Evolutionary conservation across 345 rosid species (phyloP).

Genomic region (Bruguiera sexangula): DNA sequence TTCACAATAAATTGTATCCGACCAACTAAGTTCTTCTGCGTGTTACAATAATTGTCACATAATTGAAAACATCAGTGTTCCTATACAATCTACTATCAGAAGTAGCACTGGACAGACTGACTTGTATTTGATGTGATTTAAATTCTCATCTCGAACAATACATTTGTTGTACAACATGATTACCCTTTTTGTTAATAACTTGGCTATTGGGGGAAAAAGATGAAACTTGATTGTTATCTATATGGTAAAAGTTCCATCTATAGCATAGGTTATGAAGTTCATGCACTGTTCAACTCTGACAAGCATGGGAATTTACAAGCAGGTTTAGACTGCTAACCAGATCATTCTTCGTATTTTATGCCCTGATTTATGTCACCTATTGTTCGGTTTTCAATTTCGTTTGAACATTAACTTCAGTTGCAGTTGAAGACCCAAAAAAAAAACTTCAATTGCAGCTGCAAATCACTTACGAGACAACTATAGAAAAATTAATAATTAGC

Average conservation of each 20-base stretch:
- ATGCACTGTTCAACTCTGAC: too few relatives aligned
- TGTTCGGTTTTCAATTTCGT: too few relatives aligned
- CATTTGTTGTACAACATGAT: too few relatives aligned
- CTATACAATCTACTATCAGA: not conserved
- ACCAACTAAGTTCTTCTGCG: not conserved
- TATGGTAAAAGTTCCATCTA: not conserved
- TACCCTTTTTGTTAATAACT: not conserved
- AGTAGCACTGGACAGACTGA: not conserved
- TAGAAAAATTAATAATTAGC: too few relatives aligned
- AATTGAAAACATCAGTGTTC: not conserved
- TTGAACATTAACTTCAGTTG: too few relatives aligned
- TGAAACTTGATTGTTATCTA: not conserved
- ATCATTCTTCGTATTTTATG: too few relatives aligned
- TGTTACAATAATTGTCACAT: constrained; percentile 7
- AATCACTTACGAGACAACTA: too few relatives aligned
- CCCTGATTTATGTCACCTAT: too few relatives aligned
- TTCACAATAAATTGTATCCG: not conserved
- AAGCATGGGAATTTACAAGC: too few relatives aligned
- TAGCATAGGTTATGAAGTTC: not conserved
- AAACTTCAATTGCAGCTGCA: too few relatives aligned
- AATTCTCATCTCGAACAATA: not conserved
- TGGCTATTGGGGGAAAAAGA: not conserved
- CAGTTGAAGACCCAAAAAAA: too few relatives aligned
- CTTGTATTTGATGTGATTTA: not conserved
- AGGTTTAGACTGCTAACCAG: too few relatives aligned